These are phyloP conservation scores for Neofusicoccum sp. DNA, from an alignment of 2,329 filamentous ascomycete species.

Conservation along the genomic window DNA sequence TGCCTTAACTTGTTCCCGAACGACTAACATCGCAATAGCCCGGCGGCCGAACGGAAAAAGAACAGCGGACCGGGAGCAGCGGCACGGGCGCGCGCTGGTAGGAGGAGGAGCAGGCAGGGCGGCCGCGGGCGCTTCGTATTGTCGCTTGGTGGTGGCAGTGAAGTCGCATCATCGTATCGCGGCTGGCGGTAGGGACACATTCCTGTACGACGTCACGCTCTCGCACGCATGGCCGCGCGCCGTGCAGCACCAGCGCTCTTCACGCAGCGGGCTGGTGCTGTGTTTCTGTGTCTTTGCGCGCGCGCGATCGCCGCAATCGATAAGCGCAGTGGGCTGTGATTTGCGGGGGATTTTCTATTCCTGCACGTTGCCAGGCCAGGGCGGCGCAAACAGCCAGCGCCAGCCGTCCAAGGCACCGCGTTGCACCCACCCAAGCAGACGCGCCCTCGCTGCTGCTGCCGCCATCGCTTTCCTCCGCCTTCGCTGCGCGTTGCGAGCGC, in stretches of 20 bases:
- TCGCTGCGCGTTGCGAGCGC: background rate
- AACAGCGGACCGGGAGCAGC: background rate
- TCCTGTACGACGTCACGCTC: background rate
- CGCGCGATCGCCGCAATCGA: constrained; percentile 13
- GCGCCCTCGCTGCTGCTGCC: background rate
- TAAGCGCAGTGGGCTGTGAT: constrained; percentile 1
- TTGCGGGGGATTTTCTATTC: constrained; percentile 11
- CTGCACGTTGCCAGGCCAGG: constrained; percentile 4
- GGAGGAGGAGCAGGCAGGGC: background rate
- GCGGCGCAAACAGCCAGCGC: background rate
- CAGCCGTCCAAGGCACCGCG: background rate
- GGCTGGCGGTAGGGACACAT: background rate
- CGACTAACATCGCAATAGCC: background rate
- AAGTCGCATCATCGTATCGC: background rate
- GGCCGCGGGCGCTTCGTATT: constrained; percentile 2
- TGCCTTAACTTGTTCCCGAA: background rate
- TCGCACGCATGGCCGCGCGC: background rate
- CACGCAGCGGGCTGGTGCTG: background rate
- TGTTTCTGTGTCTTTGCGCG: too few species aligned
- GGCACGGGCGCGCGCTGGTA: too few species aligned
- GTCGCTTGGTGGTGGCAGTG: constrained; percentile 7
- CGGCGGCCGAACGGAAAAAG: background rate
- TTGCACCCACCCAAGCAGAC: constrained; percentile 1
- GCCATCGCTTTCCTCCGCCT: background rate
- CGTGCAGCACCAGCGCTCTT: background rate